Conservation (phyloP, 2,329 filamentous ascomycete species). For the Hysterium pulicare region DNA sequence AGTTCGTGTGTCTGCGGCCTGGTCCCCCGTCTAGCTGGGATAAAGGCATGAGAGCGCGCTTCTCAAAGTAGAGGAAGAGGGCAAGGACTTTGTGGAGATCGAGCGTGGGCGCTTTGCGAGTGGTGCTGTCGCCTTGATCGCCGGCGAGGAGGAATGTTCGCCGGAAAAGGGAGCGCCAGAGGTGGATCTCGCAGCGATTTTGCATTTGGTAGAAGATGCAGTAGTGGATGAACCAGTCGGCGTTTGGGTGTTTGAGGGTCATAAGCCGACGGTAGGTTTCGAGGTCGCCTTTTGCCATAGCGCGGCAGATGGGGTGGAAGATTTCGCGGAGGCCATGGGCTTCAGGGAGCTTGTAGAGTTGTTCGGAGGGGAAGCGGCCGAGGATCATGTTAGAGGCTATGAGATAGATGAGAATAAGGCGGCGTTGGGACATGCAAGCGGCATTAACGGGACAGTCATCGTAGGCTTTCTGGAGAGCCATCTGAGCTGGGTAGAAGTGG, state of each 20-base stretch:
- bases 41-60: constrained; percentile 38
- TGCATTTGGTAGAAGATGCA: constrained; percentile 72
- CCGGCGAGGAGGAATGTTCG: constrained; percentile 77
- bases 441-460: constrained; percentile 58
- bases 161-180: constrained; percentile 80
- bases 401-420: constrained; percentile 77
- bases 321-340: constrained; percentile 60
- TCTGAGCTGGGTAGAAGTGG: constrained; percentile 73
- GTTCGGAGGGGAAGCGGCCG: constrained; percentile 71
- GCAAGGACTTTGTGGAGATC: constrained; percentile 66
- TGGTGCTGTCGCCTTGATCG: constrained; percentile 58
- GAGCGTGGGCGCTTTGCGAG: constrained; percentile 68
- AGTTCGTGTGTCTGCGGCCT: constrained; percentile 40
- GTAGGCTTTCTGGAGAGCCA: constrained; percentile 76
- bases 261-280: constrained; percentile 65
- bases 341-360: constrained; percentile 68
- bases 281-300: constrained; percentile 73
- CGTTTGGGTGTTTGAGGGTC: constrained; percentile 19
- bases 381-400: constrained; percentile 79
- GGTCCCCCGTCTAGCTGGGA: constrained; percentile 24
- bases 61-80: constrained; percentile 64
- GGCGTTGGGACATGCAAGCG: constrained; percentile 63
- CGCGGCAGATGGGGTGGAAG: constrained; percentile 70
- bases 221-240: constrained; percentile 69
- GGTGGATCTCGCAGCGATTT: constrained; percentile 73